Evolutionary conservation across 768 basidiomycete genomes (phyloP).

Genomic region (Coprinellus aureogranulatus): DNA sequence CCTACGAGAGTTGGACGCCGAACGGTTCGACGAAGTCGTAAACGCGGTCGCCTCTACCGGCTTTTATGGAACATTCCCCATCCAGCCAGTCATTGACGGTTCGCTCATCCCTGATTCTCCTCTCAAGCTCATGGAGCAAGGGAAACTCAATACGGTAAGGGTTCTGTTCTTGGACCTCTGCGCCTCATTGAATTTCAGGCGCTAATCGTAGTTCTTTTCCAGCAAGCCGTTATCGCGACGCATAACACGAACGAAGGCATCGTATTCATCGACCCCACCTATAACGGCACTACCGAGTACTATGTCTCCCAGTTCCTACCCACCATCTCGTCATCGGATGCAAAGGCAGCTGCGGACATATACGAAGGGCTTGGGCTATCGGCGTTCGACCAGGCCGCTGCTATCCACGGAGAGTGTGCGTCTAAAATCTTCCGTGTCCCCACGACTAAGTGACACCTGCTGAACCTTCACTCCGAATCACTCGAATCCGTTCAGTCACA

Average conservation of each 20-base stretch:
- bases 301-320: slow-evolving; percentile 42
- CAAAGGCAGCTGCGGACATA: slow-evolving; percentile 4
- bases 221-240: slow-evolving; percentile 32
- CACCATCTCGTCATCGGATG: slow-evolving; percentile 23
- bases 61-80: slow-evolving; percentile 40
- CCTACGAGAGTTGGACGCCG: slow-evolving; percentile 33
- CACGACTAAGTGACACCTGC: not conserved
- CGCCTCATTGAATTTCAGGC: not conserved
- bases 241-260: slow-evolving; percentile 39
- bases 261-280: slow-evolving; percentile 31
- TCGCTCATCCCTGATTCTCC: slow-evolving; percentile 45
- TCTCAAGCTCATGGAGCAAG: slow-evolving; percentile 30
- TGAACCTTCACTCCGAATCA: no score
- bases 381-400: slow-evolving; percentile 6
- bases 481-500: slow-evolving; percentile 35
- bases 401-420: slow-evolving; percentile 8
- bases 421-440: not conserved
- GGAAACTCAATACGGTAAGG: slow-evolving; percentile 43
- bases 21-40: slow-evolving; percentile 33
- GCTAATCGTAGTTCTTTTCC: not conserved
- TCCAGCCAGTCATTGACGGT: slow-evolving; percentile 50
- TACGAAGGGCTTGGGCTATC: slow-evolving; percentile 4
- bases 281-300: slow-evolving; percentile 19
- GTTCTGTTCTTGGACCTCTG: not conserved
- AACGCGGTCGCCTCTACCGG: slow-evolving; percentile 22